phyloP scores from a whole-genome alignment of 768 basidiomycete species.

The Leccinum uliginosum region DNA sequence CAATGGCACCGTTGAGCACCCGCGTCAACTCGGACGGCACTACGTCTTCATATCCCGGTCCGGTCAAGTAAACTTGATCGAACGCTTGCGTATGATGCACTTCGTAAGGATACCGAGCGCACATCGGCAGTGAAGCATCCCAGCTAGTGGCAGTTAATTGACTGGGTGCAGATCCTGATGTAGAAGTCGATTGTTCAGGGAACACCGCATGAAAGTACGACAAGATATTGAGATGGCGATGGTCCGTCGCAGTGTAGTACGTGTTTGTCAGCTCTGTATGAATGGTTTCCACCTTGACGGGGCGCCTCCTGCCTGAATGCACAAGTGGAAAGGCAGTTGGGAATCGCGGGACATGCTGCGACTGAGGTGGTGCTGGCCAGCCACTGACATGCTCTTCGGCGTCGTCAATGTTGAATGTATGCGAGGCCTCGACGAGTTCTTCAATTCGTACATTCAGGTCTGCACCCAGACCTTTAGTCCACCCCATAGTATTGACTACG shows the following conservation, averaged over 20 bases:
- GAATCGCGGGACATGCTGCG: conserved; percentile 5
- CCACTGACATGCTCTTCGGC: conserved; percentile 20
- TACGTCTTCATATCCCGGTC: conserved; percentile 78
- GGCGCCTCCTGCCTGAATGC: background rate
- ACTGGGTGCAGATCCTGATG: conserved; percentile 16
- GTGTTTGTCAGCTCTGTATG: conserved; percentile 30
- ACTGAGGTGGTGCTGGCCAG: conserved; percentile 14
- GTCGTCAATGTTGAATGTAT: conserved; percentile 23
- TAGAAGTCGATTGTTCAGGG: conserved; percentile 29
- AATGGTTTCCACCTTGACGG: conserved; percentile 38
- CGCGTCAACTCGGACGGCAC: conserved; percentile 59
- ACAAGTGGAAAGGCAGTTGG: background rate
- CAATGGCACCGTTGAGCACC: conserved; percentile 77
- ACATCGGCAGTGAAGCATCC: conserved; percentile 66
- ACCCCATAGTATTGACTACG: conserved; percentile 95
- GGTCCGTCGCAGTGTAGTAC: conserved; percentile 51
- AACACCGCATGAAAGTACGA: conserved; percentile 69
- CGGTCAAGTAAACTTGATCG: conserved; percentile 61
- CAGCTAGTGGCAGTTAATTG: conserved; percentile 48
- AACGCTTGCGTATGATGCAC: conserved; percentile 56
- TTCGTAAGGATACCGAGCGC: conserved; percentile 67
- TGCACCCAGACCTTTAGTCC: conserved; percentile 90
- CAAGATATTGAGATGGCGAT: conserved; percentile 63
- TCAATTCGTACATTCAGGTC: conserved; percentile 74
- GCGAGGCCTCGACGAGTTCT: conserved; percentile 51